phyloP scores from a whole-genome alignment of 495 filamentous ascomycete genomes.

The Hypoxylon lienhwacheense region DNA sequence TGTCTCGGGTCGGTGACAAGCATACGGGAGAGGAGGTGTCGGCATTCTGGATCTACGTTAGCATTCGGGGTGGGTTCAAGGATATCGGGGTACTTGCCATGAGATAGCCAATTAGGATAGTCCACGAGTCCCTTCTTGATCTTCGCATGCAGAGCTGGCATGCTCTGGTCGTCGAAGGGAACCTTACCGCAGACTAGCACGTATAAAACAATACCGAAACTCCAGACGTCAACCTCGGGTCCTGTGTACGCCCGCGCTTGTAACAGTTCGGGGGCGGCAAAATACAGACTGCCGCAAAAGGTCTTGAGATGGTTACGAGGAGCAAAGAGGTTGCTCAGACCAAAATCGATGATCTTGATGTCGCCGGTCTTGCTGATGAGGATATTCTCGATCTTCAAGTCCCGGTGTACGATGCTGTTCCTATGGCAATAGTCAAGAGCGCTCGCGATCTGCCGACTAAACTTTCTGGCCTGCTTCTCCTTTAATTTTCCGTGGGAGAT shows the following conservation, averaged over 20 bases:
- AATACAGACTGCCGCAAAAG: conserved; percentile 97
- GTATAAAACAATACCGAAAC: conserved; percentile 98
- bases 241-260: conserved; percentile 94
- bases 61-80: conserved; percentile 12
- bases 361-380: conserved; percentile 98
- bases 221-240: conserved; percentile 98
- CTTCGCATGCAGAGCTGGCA: conserved; percentile 97
- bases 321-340: conserved; percentile 93
- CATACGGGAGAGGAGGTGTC: conserved; percentile 92
- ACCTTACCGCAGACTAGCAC: conserved; percentile 98
- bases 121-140: conserved; percentile 97
- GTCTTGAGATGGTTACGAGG: conserved; percentile 88
- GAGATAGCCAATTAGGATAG: conserved; percentile 88
- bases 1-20: conserved; percentile 91
- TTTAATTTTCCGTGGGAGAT: conserved; percentile 97
- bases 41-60: conserved; percentile 70
- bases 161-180: conserved; percentile 98
- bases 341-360: conserved; percentile 99
- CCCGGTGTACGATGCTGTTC: conserved; percentile 97
- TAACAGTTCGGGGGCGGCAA: conserved; percentile 92
- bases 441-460: conserved; percentile 95
- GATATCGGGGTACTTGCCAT: conserved; percentile 60
- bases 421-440: conserved; percentile 99
- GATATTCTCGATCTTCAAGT: conserved; percentile 99
- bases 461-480: conserved; percentile 98